A percentile compares a stretch with the other conserved stretches of the same genome.
These are phyloP conservation scores for Entophlyctis helioformis DNA, from an alignment of 192 early-diverging fungal species.

Conservation along the genomic window DNA sequence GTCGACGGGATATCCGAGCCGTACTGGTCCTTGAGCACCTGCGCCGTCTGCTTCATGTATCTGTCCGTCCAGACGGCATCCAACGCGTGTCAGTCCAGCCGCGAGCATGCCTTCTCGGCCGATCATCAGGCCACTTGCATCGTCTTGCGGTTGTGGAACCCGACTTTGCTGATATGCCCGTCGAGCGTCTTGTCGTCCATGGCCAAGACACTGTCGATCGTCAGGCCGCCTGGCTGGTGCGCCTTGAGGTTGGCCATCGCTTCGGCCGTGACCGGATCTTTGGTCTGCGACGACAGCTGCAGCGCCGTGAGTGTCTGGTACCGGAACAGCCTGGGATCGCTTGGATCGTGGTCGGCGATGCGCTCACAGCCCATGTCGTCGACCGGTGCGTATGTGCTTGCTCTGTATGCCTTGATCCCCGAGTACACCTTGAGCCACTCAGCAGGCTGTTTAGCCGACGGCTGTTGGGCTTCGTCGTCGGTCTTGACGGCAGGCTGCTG, in stretches of 20 bases:
- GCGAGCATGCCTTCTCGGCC: too few relatives aligned
- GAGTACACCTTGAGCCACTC: too few relatives aligned
- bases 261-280: conserved; percentile 73
- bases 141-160: conserved; percentile 84
- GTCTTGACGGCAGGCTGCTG: too few relatives aligned
- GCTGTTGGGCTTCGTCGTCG: too few relatives aligned
- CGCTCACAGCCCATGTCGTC: conserved; percentile 82
- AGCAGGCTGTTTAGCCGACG: too few relatives aligned
- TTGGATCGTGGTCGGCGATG: conserved; percentile 38
- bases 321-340: conserved; percentile 37
- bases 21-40: conserved; percentile 58
- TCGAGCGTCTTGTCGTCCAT: conserved; percentile 54
- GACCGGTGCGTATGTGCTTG: conserved; percentile 55
- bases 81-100: too few relatives aligned
- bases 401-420: conserved; percentile 54
- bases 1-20: conserved; percentile 73
- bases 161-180: conserved; percentile 64
- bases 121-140: too few relatives aligned
- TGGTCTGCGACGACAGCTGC: conserved; percentile 88
- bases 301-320: conserved; percentile 79
- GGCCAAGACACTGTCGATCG: conserved; percentile 48
- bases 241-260: conserved; percentile 59
- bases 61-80: too few relatives aligned
- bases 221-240: conserved; percentile 55
- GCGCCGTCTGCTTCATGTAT: conserved; percentile 69